Base-by-base conservation (phyloP, 805 yeast genomes). In the Metschnikowia colocasiae region DNA sequence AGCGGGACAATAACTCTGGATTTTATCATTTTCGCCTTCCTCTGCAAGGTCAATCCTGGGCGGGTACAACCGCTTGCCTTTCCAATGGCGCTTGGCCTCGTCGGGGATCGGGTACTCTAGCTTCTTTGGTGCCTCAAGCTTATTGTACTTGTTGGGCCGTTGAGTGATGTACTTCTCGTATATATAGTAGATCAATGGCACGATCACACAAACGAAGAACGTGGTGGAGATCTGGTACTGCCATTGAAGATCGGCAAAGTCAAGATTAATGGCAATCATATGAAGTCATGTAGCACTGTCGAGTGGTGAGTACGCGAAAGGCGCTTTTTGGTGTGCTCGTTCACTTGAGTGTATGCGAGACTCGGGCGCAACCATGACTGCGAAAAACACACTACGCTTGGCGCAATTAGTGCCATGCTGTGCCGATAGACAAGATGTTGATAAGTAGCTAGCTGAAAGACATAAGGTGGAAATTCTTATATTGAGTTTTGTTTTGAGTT, bases 1-100 rank as follows among this genome's bases (percentile, higher is more conserved):
- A 0, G 98, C 97, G 3, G 99, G 99, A 68, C 99, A 92, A 63
- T 87, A 85, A 51, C 91, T 81, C 60, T 88, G 91, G 51, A 92
- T 87, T 53, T 67, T 73, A 18, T 70, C 74, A 2, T 92, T 87
- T 45, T 85, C 90, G 20, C 76, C 78, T 2, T 77, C 75, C 47
- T 80, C 79, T 40, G 70, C 69, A 3, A 87, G 73, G 12, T 81
- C 70, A 12, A 85, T 77, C 46, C 64, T 62, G 1, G 75, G 69
- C 0, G 89, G 83, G 44, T 79, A 78, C 29, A 88, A 71, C 44
- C 96, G 72, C 57, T 81, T 85, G 6, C 96, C 96, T 64, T 90
- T 90, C 97, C 97, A 91, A 61, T 88, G 92, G 3, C 90, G 88
- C 61, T 82, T 76, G 26, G 95, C 89, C 59, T 85, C 88, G 51